Percentiles rank a stretch among this genome's conserved stretches.
Evolutionary conservation across 441 rosid species (phyloP).

Genomic region (Breynia disticha): DNA sequence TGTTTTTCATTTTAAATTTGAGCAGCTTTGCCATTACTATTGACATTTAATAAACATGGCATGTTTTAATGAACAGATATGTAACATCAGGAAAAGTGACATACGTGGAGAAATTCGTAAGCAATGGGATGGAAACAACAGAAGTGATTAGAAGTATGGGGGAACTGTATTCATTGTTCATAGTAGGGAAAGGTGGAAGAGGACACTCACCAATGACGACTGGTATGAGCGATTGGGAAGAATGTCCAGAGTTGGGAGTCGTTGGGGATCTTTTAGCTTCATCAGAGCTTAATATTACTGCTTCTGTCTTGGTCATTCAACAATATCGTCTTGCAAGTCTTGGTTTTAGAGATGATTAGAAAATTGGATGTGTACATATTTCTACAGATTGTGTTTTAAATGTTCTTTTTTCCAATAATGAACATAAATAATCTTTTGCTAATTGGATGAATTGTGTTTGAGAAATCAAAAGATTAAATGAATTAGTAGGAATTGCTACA

Average conservation of each 20-base stretch:
- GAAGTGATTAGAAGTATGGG: slow-evolving; percentile 36
- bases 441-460: too few species aligned
- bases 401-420: too few species aligned
- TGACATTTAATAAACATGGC: background rate
- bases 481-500: too few species aligned
- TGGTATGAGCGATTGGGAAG: slow-evolving; percentile 78
- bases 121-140: slow-evolving; percentile 35
- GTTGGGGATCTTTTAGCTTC: slow-evolving; percentile 75
- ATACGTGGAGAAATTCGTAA: slow-evolving; percentile 48
- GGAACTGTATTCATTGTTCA: slow-evolving; percentile 47
- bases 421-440: too few species aligned
- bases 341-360: slow-evolving; percentile 11
- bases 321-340: slow-evolving; percentile 33
- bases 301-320: slow-evolving; percentile 64
- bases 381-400: too few species aligned
- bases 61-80: slow-evolving; percentile 25
- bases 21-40: background rate
- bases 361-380: background rate
- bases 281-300: slow-evolving; percentile 39
- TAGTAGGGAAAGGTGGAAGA: slow-evolving; percentile 62
- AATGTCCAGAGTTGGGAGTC: slow-evolving; percentile 69
- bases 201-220: slow-evolving; percentile 40
- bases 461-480: too few species aligned
- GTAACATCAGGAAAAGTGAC: slow-evolving; percentile 48
- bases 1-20: background rate